Conservation (phyloP, 2,329 filamentous ascomycete genomes). For the Neofusicoccum laricinum region DNA sequence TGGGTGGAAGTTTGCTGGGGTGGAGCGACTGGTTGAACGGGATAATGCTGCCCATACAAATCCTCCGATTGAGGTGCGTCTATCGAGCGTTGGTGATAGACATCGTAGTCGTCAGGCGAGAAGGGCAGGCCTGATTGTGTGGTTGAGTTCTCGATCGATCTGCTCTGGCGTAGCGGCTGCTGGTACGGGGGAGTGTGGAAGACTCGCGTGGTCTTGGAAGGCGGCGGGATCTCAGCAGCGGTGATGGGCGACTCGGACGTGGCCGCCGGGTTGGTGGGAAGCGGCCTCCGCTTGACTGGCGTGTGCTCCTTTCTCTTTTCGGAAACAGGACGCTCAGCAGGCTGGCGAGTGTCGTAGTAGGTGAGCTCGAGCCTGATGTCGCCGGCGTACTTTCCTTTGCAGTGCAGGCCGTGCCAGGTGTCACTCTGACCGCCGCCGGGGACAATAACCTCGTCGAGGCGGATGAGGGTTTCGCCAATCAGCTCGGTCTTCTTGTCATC, state of each 20-base stretch:
- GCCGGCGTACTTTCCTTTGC: conserved; percentile 91
- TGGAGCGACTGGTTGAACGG: conserved; percentile 8
- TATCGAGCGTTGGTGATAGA: conserved; percentile 4
- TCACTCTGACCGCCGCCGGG: conserved; percentile 90
- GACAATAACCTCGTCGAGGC: conserved; percentile 75
- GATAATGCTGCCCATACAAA: neutral
- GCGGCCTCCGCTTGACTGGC: conserved; percentile 75
- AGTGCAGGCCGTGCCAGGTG: conserved; percentile 84
- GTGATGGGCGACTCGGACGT: conserved; percentile 36
- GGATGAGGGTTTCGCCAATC: conserved; percentile 91
- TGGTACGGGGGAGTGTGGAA: conserved; percentile 32
- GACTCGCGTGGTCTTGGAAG: conserved; percentile 25
- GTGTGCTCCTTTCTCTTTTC: conserved; percentile 53
- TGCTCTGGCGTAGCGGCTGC: conserved; percentile 16
- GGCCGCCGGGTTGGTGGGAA: conserved; percentile 69
- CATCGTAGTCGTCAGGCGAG: conserved; percentile 13
- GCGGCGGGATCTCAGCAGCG: conserved; percentile 20
- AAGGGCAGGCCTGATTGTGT: neutral
- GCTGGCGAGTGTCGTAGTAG: conserved; percentile 79
- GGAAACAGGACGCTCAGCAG: conserved; percentile 23
- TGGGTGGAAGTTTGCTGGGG: neutral
- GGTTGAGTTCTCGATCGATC: neutral
- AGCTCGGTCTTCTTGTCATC: conserved; percentile 97
- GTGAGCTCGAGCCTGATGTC: conserved; percentile 94
- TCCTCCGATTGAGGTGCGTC: neutral